Evolutionary conservation across 768 basidiomycete genomes (phyloP).

Genomic region (Sporobolomyces phaffii): DNA sequence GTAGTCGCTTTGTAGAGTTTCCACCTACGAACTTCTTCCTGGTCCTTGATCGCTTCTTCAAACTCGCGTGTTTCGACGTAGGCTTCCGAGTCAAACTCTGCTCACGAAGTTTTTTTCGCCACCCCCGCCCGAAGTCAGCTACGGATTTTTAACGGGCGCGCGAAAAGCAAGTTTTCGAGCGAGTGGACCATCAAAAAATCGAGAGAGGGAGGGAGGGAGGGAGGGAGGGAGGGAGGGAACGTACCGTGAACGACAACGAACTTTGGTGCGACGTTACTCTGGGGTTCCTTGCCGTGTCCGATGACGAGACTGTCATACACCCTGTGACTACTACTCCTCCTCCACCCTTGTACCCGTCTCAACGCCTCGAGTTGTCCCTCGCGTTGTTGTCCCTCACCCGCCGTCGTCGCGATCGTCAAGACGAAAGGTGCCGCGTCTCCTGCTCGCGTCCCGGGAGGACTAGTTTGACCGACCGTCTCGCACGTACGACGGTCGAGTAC

Average conservation of each 20-base stretch:
- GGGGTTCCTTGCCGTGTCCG: conserved; percentile 25
- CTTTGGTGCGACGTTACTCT: conserved; percentile 29
- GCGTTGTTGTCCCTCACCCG: conserved; percentile 45
- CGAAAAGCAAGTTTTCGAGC: background rate
- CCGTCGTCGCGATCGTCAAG: conserved; percentile 42
- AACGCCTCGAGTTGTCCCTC: conserved; percentile 50
- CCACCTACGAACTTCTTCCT: conserved; percentile 40
- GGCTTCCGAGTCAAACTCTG: conserved; percentile 48
- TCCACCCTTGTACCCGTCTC: conserved; percentile 51
- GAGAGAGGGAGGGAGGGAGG: background rate
- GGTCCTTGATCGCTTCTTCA: conserved; percentile 50
- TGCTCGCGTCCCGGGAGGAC: background rate
- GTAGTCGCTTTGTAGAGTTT: conserved; percentile 36
- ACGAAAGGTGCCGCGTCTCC: conserved; percentile 42
- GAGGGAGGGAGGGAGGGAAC: background rate
- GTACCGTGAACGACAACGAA: conserved; percentile 30
- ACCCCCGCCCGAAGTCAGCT: no score
- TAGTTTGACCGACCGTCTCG: conserved; percentile 31
- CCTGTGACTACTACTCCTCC: conserved; percentile 46
- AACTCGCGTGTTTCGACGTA: conserved; percentile 49
- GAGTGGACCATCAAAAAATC: background rate
- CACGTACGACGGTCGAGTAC: conserved; percentile 49
- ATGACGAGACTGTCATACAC: conserved; percentile 36
- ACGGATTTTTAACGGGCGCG: no score
- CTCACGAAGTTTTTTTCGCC: no score